phyloP scores from a whole-genome alignment of 148 eudicot genomes.

The Amaranthus cruentus region DNA sequence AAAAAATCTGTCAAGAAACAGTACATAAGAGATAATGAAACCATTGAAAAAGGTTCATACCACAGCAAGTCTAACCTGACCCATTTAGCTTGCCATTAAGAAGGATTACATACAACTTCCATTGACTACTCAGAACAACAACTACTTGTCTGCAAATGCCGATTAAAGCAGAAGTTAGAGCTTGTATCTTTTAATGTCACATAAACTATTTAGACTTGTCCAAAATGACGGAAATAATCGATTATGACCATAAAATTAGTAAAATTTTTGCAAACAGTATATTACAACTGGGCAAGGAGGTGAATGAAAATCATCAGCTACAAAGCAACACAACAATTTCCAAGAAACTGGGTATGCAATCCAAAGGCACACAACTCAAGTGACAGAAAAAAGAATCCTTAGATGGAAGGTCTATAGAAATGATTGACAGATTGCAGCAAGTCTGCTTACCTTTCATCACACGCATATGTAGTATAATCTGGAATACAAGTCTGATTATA shows the following conservation, averaged over 20 bases:
- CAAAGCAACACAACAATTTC: not conserved
- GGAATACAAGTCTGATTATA: too few relatives aligned
- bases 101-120: conserved; percentile 52
- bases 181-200: not conserved
- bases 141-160: conserved; percentile 48
- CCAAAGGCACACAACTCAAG: not conserved
- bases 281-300: not conserved
- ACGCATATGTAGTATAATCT: too few relatives aligned
- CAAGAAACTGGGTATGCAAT: not conserved
- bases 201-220: not conserved
- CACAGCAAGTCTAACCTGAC: conserved; percentile 72
- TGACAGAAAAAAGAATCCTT: not conserved
- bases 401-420: not conserved
- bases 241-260: too few relatives aligned
- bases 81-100: conserved; percentile 35
- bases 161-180: not conserved
- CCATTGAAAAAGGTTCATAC: conserved; percentile 48
- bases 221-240: not conserved
- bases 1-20: not conserved
- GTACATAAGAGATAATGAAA: conserved; percentile 16
- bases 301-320: not conserved
- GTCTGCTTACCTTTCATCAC: too few relatives aligned
- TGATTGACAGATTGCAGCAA: not conserved
- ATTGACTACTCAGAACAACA: conserved; percentile 50
- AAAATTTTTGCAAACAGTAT: not conserved